These are phyloP conservation scores for Endoconidiophora polonica DNA, from an alignment of 2,329 filamentous ascomycete genomes.

Conservation along the genomic window DNA sequence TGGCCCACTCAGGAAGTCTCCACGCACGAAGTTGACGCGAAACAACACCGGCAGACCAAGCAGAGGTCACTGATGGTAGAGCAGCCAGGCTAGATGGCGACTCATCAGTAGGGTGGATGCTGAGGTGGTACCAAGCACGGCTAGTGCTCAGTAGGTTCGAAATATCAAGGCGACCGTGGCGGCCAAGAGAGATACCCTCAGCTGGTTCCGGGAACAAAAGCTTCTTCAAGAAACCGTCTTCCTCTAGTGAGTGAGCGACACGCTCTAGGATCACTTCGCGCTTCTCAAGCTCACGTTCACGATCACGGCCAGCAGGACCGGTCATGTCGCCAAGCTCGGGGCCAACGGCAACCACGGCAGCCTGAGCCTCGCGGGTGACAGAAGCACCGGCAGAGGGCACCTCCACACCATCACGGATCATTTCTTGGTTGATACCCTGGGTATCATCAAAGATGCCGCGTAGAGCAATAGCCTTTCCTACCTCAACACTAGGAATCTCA, in stretches of 20 bases:
- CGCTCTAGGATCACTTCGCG: constrained; percentile 74
- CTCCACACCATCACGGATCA: constrained; percentile 89
- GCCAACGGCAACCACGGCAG: constrained; percentile 58
- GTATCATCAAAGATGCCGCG: constrained; percentile 83
- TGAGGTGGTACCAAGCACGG: constrained; percentile 88
- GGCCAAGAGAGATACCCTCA: constrained; percentile 67
- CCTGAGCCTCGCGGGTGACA: constrained; percentile 72
- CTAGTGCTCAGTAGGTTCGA: constrained; percentile 60
- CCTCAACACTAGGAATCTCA: constrained; percentile 61
- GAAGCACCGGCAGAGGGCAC: constrained; percentile 59
- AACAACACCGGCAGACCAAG: constrained; percentile 85
- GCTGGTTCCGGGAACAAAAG: constrained; percentile 64
- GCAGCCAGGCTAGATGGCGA: constrained; percentile 58
- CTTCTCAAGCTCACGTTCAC: constrained; percentile 64
- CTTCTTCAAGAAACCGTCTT: constrained; percentile 66
- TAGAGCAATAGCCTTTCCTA: constrained; percentile 80
- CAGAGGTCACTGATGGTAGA: constrained; percentile 53
- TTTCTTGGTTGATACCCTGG: constrained; percentile 88
- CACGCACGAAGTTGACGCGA: constrained; percentile 86
- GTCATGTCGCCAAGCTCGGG: constrained; percentile 63
- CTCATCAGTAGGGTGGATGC: constrained; percentile 81
- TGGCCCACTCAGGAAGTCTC: constrained; percentile 92
- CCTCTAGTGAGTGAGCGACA: constrained; percentile 63
- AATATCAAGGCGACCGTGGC: constrained; percentile 63
- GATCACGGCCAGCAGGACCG: constrained; percentile 50